Evolutionary conservation across 1,284 basidiomycete species (phyloP).

Genomic region (Tranzscheliella williamsii): DNA sequence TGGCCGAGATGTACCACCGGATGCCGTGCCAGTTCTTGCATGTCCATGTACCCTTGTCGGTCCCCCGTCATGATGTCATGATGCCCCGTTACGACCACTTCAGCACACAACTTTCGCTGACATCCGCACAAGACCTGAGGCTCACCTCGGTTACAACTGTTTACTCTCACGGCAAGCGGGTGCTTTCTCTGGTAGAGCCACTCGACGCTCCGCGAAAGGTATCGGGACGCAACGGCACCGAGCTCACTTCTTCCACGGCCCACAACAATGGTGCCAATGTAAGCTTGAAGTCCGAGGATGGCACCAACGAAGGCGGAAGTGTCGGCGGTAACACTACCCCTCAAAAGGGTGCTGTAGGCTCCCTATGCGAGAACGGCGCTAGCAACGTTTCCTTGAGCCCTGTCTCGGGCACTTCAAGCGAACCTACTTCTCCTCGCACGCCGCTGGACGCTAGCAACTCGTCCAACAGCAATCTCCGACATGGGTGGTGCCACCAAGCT

Average conservation of each 20-base stretch:
- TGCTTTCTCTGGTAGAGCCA: conserved; percentile 56
- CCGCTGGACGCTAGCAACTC: conserved; percentile 31
- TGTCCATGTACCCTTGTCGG: conserved; percentile 59
- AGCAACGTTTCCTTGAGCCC: conserved; percentile 32
- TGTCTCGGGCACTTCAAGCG: conserved; percentile 25
- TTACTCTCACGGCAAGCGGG: conserved; percentile 60
- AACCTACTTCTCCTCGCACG: conserved; percentile 28
- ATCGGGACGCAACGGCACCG: conserved; percentile 40
- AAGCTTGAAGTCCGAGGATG: conserved; percentile 2
- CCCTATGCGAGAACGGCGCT: conserved; percentile 25
- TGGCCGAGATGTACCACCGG: conserved; percentile 59
- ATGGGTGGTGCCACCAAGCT: conserved; percentile 56
- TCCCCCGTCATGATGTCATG: conserved; percentile 56
- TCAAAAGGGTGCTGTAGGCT: conserved; percentile 9
- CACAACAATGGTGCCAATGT: conserved; percentile 4
- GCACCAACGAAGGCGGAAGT: conserved; percentile 1
- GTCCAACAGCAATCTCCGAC: conserved; percentile 28
- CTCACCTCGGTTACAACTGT: conserved; percentile 60
- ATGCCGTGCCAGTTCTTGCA: conserved; percentile 63
- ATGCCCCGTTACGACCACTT: conserved; percentile 53
- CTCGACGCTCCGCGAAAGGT: conserved; percentile 53
- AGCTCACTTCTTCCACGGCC: conserved; percentile 8
- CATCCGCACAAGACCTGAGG: conserved; percentile 42
- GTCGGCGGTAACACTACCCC: neutral
- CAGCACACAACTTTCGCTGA: conserved; percentile 56